Conservation (phyloP, 2,329 filamentous ascomycete species). For the Hymenoscyphus scutula region DNA sequence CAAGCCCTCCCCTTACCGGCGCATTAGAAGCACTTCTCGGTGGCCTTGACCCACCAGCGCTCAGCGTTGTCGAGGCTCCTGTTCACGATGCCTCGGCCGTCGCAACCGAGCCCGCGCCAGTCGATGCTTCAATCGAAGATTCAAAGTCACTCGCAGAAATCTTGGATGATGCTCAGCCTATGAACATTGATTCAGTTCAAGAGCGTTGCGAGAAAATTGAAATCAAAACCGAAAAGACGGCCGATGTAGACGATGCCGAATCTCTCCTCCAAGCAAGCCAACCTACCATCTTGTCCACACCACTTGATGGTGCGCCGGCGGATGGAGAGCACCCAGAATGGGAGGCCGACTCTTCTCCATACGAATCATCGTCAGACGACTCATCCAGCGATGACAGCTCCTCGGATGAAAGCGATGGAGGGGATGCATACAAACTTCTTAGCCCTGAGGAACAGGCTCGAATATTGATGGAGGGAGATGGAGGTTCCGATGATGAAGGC, state of each 20-base stretch:
- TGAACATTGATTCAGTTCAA: slow-evolving; percentile 3
- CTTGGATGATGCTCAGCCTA: not conserved
- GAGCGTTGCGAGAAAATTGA: not conserved
- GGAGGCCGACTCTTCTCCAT: slow-evolving; percentile 77
- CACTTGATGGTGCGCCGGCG: slow-evolving; percentile 6
- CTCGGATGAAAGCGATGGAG: slow-evolving; percentile 53
- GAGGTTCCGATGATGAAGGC: slow-evolving; percentile 74
- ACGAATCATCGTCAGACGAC: slow-evolving; percentile 61
- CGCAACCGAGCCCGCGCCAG: not conserved
- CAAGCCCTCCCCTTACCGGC: slow-evolving; percentile 27
- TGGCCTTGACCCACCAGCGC: slow-evolving; percentile 21
- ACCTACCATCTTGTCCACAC: slow-evolving; percentile 2
- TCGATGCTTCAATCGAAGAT: not conserved
- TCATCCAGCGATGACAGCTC: slow-evolving; percentile 55
- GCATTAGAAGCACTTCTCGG: slow-evolving; percentile 33
- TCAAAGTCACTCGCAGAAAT: not conserved
- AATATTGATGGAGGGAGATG: slow-evolving; percentile 80
- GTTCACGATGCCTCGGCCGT: not conserved
- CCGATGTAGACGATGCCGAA: not conserved
- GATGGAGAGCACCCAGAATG: slow-evolving; percentile 66
- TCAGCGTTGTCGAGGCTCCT: not conserved
- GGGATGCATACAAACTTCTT: slow-evolving; percentile 67
- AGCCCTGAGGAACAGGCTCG: slow-evolving; percentile 80
- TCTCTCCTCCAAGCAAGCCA: slow-evolving; percentile 1
- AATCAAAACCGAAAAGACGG: not conserved